Base-by-base conservation (phyloP, 768 basidiomycete species). In the Brasilioporus rufonigricans region DNA sequence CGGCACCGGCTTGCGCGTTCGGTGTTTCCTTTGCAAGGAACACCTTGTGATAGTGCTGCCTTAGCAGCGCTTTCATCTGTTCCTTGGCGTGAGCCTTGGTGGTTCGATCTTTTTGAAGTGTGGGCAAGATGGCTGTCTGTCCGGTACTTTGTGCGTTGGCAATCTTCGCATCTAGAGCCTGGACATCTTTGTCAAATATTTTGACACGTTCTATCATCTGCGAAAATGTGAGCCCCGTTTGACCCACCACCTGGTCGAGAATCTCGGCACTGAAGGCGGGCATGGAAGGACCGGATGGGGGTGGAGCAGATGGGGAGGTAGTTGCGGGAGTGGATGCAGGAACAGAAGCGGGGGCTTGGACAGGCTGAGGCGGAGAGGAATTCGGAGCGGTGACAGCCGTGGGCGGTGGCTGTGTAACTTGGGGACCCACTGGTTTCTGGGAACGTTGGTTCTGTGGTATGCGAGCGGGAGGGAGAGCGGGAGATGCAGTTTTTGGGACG, bases 191-290 rank as follows among this genome's bases (percentile, higher is more conserved):
- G 0, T 71, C 69, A 3, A 65, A 16, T 5, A 1, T 21, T 24
- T 49, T 61, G 10, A 69, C 48, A 21, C 54, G 63, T 14, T 67
- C 71, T 51, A 67, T 40, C 55, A 69, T 24, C 21, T 66, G 66
- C 43, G 54, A 48, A 40, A 67, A 59, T 43, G 29, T 71, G 18
- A 56, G 1, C 2, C 55, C 61, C 13, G 26, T 40, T 29, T 52
- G 29, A 11, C 31, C 14, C 45, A 60, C 55, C 7, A 52, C 48
- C 31, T 60, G 67, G 3, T 63, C 65, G n/a, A 58, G 44, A n/a
- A 61, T 5, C 4, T 58, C 59, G 10, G 55, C 21, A 9, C 41
- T 58, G 9, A 49, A 6, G 19, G 16, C 4, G 1, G 58, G 38
- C 1, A 44, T 32, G 12, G 63, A n/a, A 2, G 61, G 44, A n/a